Conservation (phyloP, 345 rosid species). For the Eucalyptus sp. region DNA sequence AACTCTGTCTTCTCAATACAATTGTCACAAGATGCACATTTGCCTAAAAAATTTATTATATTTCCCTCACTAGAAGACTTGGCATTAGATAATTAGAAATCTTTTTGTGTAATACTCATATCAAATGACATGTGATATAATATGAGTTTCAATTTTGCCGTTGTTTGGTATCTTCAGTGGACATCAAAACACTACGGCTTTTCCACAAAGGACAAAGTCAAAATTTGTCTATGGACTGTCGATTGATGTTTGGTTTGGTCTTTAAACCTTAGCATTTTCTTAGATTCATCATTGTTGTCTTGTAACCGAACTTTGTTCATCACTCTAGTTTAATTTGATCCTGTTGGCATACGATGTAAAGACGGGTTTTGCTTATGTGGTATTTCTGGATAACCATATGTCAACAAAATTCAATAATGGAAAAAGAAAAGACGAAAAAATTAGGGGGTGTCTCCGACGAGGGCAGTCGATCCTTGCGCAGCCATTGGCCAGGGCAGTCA, state of each 20-base stretch:
- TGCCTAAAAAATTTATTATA: neutral
- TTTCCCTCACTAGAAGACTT: neutral
- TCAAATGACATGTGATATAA: neutral
- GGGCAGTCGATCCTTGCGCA: neutral
- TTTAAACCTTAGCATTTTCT: no score
- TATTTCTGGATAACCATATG: neutral
- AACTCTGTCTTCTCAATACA: neutral
- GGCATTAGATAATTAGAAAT: neutral
- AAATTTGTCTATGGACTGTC: no score
- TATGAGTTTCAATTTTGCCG: neutral
- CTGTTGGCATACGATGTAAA: neutral
- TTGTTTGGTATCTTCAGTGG: neutral
- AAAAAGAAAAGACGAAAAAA: no score
- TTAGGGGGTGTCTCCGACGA: fast-evolving
- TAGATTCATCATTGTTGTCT: no score
- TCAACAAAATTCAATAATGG: neutral
- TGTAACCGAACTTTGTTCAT: no score
- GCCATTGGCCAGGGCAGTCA: neutral
- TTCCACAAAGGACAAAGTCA: no score
- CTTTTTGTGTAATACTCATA: neutral
- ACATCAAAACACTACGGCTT: neutral
- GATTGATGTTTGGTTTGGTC: no score
- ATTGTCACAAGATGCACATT: neutral
- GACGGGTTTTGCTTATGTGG: neutral
- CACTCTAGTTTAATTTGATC: no score